A percentile compares a stretch with the other conserved stretches of the same genome.
These are phyloP conservation scores for Simmondsia chinensis DNA, from an alignment of 148 eudicot species.

Conservation along the genomic window DNA sequence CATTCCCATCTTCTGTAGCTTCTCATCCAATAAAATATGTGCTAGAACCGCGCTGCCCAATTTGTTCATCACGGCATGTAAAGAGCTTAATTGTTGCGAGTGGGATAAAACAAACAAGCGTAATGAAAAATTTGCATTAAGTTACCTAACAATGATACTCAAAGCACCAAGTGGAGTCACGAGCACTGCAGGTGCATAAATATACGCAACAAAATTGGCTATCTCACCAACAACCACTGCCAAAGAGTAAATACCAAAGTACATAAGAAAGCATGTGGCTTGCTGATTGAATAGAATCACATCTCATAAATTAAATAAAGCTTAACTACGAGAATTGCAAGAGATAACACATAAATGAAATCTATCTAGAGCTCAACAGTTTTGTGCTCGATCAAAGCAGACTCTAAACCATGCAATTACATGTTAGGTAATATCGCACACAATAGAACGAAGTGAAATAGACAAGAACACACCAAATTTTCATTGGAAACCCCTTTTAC, in stretches of 20 bases:
- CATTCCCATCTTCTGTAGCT: slow-evolving; percentile 66
- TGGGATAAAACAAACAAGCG: neutral
- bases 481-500: too few relatives aligned
- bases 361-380: too few relatives aligned
- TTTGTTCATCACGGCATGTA: neutral
- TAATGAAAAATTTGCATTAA: slow-evolving; percentile 2
- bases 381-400: too few relatives aligned
- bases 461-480: too few relatives aligned
- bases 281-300: neutral
- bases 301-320: too few relatives aligned
- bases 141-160: slow-evolving; percentile 89
- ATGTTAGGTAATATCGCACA: too few relatives aligned
- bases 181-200: slow-evolving; percentile 93
- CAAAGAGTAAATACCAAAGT: slow-evolving; percentile 8
- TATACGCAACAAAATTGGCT: slow-evolving; percentile 81
- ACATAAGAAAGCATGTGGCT: slow-evolving; percentile 7
- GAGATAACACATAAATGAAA: too few relatives aligned
- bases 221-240: slow-evolving; percentile 87
- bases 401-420: too few relatives aligned
- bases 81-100: neutral
- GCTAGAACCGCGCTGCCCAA: slow-evolving; percentile 72
- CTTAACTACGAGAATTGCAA: too few relatives aligned
- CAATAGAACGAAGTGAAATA: too few relatives aligned
- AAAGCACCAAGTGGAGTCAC: slow-evolving; percentile 93
- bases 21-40: slow-evolving; percentile 72